phyloP scores from a whole-genome alignment of 805 yeast genomes.

The Saturnispora sekii region DNA sequence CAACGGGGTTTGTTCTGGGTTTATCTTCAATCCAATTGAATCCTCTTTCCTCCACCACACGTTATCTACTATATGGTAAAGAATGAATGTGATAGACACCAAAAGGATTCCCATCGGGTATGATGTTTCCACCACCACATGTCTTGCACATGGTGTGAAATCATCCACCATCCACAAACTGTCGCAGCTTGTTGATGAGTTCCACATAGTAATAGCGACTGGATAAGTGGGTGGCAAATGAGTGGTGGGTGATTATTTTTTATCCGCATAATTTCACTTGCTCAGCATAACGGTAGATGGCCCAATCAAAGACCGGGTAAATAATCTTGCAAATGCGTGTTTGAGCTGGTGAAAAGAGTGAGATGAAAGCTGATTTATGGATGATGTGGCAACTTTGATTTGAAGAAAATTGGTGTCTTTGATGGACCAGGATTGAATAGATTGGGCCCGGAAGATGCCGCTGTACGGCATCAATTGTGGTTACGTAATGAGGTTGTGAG shows the following conservation, averaged over 20 bases:
- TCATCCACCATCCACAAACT: conserved; percentile 32
- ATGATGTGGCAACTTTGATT: too few relatives aligned
- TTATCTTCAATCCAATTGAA: not conserved
- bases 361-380: too few relatives aligned
- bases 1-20: not conserved
- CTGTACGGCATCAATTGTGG: not conserved
- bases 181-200: conserved; percentile 11
- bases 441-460: not conserved
- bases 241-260: too few relatives aligned
- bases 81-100: conserved; percentile 22
- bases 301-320: too few relatives aligned
- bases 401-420: too few relatives aligned
- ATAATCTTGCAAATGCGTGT: too few relatives aligned
- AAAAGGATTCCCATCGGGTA: conserved; percentile 24
- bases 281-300: too few relatives aligned
- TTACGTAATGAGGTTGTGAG: not conserved
- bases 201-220: not conserved
- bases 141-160: conserved; percentile 38
- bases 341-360: too few relatives aligned
- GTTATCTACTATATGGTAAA: conserved; percentile 3
- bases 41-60: not conserved
- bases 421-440: too few relatives aligned
- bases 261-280: too few relatives aligned
- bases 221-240: not conserved
- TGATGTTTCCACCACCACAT: conserved; percentile 25